A percentile compares a stretch with the other conserved stretches of the same genome.
These are phyloP conservation scores for Lasiosphaeria ovina DNA, from an alignment of 495 filamentous ascomycete genomes.

Conservation along the genomic window DNA sequence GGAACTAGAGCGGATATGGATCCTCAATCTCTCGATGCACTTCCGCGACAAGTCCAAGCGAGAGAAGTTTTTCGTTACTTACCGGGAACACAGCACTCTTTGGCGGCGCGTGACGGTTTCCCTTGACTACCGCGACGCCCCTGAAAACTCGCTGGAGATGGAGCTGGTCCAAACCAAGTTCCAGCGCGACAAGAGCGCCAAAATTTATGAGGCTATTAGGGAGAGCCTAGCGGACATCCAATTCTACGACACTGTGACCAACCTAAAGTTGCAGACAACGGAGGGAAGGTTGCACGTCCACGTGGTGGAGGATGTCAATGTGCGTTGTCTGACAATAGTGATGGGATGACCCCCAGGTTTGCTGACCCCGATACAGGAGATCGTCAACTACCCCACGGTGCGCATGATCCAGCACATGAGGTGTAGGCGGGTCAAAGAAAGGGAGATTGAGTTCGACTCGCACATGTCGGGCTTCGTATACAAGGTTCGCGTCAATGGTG, in stretches of 20 bases:
- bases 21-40: constrained; percentile 97
- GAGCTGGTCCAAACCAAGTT: constrained; percentile 75
- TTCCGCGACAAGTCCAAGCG: constrained; percentile 92
- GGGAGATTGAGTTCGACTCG: constrained; percentile 76
- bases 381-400: constrained; percentile 79
- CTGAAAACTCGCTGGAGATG: constrained; percentile 77
- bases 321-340: constrained; percentile 25
- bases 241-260: constrained; percentile 94
- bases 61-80: constrained; percentile 98
- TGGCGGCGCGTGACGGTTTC: constrained; percentile 93
- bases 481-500: constrained; percentile 71
- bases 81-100: constrained; percentile 67
- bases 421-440: constrained; percentile 67
- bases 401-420: constrained; percentile 72
- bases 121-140: constrained; percentile 83
- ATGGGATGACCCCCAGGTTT: neutral
- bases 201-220: constrained; percentile 93
- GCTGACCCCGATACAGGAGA: constrained; percentile 55
- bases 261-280: constrained; percentile 88
- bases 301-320: constrained; percentile 94
- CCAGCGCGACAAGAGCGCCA: constrained; percentile 91
- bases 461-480: constrained; percentile 98
- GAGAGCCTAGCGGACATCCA: constrained; percentile 88
- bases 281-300: constrained; percentile 92
- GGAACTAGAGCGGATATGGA: constrained; percentile 89